Conservation (phyloP, 2,329 filamentous ascomycete species). For the Drechslerella coelobrocha region DNA sequence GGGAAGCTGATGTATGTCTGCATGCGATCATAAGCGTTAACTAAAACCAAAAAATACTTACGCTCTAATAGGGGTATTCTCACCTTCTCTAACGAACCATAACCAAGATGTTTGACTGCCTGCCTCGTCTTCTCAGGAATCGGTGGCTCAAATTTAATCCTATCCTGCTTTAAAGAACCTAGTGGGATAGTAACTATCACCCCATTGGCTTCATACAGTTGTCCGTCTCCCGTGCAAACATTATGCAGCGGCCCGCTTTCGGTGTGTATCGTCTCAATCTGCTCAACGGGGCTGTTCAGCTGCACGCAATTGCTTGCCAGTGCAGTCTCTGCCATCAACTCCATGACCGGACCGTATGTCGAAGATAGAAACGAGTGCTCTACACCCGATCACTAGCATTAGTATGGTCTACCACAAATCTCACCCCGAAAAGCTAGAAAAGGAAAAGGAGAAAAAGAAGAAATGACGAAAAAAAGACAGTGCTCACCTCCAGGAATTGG, state of each 20-base stretch:
- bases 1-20: conserved; percentile 72
- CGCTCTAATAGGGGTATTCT: not conserved
- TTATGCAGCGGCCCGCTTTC: conserved; percentile 28
- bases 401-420: conserved; percentile 10
- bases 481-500: conserved; percentile 72
- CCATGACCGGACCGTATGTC: conserved; percentile 68
- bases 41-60: not conserved
- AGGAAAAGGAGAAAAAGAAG: conserved; percentile 60
- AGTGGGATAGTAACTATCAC: conserved; percentile 73
- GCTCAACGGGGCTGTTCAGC: conserved; percentile 62
- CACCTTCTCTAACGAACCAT: conserved; percentile 75
- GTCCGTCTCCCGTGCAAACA: conserved; percentile 56
- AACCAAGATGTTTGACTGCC: conserved; percentile 71
- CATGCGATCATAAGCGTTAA: not conserved
- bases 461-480: not conserved
- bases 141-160: conserved; percentile 66
- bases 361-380: conserved; percentile 67
- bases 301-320: conserved; percentile 65
- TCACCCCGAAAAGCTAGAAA: conserved; percentile 51
- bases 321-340: conserved; percentile 67
- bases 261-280: conserved; percentile 57
- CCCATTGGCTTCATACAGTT: conserved; percentile 62
- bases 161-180: conserved; percentile 71
- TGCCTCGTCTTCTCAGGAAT: conserved; percentile 66
- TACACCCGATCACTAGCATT: conserved; percentile 14